Evolutionary conservation across 2,329 filamentous ascomycete genomes (phyloP), one percentile per base, ranked within the genome.

Genomic region (Colletotrichum sansevieriae): DNA sequence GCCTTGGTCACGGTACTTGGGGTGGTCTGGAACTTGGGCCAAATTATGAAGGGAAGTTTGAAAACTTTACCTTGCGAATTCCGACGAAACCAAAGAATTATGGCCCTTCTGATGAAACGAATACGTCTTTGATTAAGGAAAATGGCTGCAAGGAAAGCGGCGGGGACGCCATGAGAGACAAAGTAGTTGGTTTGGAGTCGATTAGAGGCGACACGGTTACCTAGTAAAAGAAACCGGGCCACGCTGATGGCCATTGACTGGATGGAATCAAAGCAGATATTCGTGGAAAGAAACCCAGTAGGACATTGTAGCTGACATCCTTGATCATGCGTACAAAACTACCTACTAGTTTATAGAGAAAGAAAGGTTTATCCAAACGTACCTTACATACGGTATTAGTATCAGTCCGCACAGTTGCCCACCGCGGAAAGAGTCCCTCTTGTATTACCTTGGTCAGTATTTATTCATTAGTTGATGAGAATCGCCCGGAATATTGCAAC

Each of bases 171-270:
- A 22, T 25, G 13, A 22, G 13, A 12, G 39, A 57, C 65, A 69
- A 49, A 65, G 55, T 35, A 33, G 57, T 35, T 9, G 41, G 6
- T 68, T 52, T 6, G 33, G 39, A 33, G 56, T 62, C n/a, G 35
- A 54, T 29, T 29, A 18, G 62, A 20, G 20, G 54, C 11, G 29
- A 29, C 29, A 29, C 29, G 29, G 29, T 9, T 29, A 29, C 29
- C 8, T 20, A 1, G 20, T 22, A 57, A 35, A 11, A 22, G 39
- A 29, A 37, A 43, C 9, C 12, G 37, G 12, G 37, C 37, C 37
- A 39, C 37, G 13, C 37, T 39, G 13, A 39, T 39, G 37, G 37
- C 37, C 11, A 39, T 39, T 15, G 37, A 39, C 13, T 6, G 37
- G 37, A 11, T 15, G 11, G 37, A 39, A 39, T 39, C 10, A 39